Evolutionary conservation across 805 yeast species (phyloP), one percentile per base, ranked within the genome.

Genomic region (Lipomyces mesembrius): DNA sequence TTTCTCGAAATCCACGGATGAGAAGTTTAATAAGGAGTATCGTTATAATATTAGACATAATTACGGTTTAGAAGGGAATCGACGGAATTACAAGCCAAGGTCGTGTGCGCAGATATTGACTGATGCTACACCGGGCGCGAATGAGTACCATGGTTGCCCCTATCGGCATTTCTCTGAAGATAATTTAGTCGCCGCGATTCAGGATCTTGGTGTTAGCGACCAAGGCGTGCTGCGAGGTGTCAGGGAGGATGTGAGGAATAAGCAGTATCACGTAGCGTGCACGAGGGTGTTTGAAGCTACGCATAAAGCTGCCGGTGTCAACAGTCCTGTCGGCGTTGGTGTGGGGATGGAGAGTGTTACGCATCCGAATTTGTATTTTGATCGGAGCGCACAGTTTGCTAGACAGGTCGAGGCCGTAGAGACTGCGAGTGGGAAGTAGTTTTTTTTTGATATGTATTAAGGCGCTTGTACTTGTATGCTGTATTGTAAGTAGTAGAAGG

Each of bases 71-170:
- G 97, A 91, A 79, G 99, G 99, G 72, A 88, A 89, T 12, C 81
- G 97, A 67, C 89, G 87, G 73, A 90, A 92, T 73, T 92, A 92
- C 78, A 85, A 85, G 73, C 97, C 98, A 2, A 85, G 89, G 88
- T 90, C 88, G 75, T 95, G 98, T 80, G 84, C 86, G 52, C 87
- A 88, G 1, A 91, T 95, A 54, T 77, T 91, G 65, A 82, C 86
- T 34, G 88, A 88, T 72, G 84, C 87, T 70, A 49, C 63, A 3
- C 92, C 96, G 0, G 80, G 81, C 11, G 79, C 82, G 57, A 82
- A 83, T 54, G 97, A 93, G 72, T 84, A 80, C 66, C 97, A 94
- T 75, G 99, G 99, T 1, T 94, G 98, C 78, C 98, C 98, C 4
- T 95, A 90, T 78, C 81, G 96, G 63, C 94, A 90, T 73, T 80